Conservation (phyloP, 352 stramenopile genomes). For the Globisporangium apiculatum region DNA sequence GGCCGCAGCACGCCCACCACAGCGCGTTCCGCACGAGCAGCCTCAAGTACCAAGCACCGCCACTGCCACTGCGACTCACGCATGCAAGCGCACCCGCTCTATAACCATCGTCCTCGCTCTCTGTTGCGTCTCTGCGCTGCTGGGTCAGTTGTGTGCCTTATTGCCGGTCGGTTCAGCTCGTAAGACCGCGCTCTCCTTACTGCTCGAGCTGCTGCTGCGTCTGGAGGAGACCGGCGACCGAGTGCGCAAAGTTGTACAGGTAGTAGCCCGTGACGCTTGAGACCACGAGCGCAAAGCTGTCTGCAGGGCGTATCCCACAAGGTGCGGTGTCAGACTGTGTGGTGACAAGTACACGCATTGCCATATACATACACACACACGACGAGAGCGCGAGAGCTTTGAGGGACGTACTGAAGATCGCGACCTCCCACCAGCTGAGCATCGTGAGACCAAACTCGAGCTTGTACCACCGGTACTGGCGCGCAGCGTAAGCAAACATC, state of each 20-base stretch:
- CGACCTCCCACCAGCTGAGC: conserved; percentile 72
- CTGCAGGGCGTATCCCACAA: conserved; percentile 17
- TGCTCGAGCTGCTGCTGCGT: conserved; percentile 2
- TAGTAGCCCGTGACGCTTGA: conserved; percentile 72
- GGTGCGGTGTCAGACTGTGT: neutral
- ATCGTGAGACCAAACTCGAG: conserved; percentile 83
- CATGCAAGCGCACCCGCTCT: neutral
- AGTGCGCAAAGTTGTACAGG: conserved; percentile 54
- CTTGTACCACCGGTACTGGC: conserved; percentile 83
- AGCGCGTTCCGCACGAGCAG: conserved; percentile 11
- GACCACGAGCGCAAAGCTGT: conserved; percentile 65
- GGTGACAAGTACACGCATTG: no score
- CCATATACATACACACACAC: no score
- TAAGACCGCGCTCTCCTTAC: neutral
- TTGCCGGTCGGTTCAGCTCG: neutral
- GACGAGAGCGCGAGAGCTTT: no score
- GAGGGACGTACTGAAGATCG: conserved; percentile 72
- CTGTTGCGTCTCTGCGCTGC: neutral
- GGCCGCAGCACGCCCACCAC: conserved; percentile 37
- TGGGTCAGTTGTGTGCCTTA: neutral
- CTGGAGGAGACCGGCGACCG: conserved; percentile 42
- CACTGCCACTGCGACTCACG: neutral
- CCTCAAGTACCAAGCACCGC: conserved; percentile 10
- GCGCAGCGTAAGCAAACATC: conserved; percentile 59
- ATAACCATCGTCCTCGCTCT: no score